Evolutionary conservation across 192 early-diverging fungal genomes (phyloP).

Genomic region (Coemansia javaensis): DNA sequence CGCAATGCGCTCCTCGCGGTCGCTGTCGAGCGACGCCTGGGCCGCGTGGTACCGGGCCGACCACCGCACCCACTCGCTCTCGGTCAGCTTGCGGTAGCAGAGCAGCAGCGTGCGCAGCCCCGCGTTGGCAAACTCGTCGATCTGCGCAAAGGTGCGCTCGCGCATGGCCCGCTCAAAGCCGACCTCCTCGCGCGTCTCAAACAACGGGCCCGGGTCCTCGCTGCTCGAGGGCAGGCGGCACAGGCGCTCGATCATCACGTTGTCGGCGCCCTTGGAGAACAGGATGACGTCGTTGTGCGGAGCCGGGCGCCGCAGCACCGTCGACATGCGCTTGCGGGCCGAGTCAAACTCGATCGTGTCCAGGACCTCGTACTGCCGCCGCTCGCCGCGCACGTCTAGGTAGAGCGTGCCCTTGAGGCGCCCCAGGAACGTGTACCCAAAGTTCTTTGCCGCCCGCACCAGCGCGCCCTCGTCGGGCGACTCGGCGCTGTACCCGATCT

Average conservation of each 20-base stretch:
- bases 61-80: constrained; percentile 74
- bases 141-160: constrained; percentile 58
- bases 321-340: constrained; percentile 92
- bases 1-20: constrained; percentile 72
- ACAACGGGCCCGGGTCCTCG: constrained; percentile 3
- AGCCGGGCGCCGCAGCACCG: constrained; percentile 70
- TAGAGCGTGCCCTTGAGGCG: constrained; percentile 54
- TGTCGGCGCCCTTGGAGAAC: constrained; percentile 94
- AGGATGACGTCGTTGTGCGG: constrained; percentile 77
- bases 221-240: constrained; percentile 11
- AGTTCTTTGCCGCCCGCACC: constrained; percentile 71
- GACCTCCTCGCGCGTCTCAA: constrained; percentile 38
- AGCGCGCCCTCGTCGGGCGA: constrained; percentile 82
- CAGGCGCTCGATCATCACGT: constrained; percentile 82
- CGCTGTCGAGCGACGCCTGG: constrained; percentile 58
- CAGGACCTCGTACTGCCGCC: constrained; percentile 69
- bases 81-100: constrained; percentile 66
- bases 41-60: constrained; percentile 69
- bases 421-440: constrained; percentile 71
- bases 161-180: constrained; percentile 51
- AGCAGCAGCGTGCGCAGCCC: constrained; percentile 90
- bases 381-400: constrained; percentile 67
- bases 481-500: constrained; percentile 51
- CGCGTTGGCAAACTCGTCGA: constrained; percentile 72
- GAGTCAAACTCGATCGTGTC: constrained; percentile 93